Evolutionary conservation across 306 rosid species (phyloP).

Genomic region (Sophora flavescens): DNA sequence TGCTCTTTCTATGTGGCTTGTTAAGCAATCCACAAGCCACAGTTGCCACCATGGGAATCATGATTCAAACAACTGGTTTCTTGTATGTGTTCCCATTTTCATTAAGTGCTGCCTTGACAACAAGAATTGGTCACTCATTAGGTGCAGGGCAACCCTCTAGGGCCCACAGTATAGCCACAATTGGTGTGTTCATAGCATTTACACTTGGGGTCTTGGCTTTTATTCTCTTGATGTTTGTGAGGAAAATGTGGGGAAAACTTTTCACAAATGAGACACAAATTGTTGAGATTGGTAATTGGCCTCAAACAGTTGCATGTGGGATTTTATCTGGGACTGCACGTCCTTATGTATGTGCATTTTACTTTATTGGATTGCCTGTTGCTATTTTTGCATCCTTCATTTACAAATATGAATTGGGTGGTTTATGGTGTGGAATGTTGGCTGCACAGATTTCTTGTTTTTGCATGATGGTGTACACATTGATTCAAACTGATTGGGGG

Average conservation of each 20-base stretch:
- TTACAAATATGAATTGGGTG: slow-evolving; percentile 58
- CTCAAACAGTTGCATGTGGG: slow-evolving; percentile 83
- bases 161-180: slow-evolving; percentile 62
- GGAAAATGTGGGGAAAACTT: slow-evolving; percentile 68
- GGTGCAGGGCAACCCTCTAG: slow-evolving; percentile 72
- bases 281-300: slow-evolving; percentile 77
- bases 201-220: slow-evolving; percentile 61
- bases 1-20: slow-evolving; percentile 78
- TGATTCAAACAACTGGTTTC: slow-evolving; percentile 82
- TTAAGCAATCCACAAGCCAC: slow-evolving; percentile 69
- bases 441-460: slow-evolving; percentile 76
- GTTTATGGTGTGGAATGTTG: slow-evolving; percentile 80
- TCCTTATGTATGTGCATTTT: slow-evolving; percentile 76
- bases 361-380: slow-evolving; percentile 74
- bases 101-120: slow-evolving; percentile 65
- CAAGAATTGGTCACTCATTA: slow-evolving; percentile 70
- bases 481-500: slow-evolving; percentile 78
- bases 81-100: slow-evolving; percentile 72
- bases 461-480: slow-evolving; percentile 66
- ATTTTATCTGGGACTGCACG: slow-evolving; percentile 79
- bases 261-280: slow-evolving; percentile 74
- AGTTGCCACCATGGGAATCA: slow-evolving; percentile 86
- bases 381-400: slow-evolving; percentile 61
- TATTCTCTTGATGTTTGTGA: slow-evolving; percentile 49
- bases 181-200: slow-evolving; percentile 65